Percentiles rank a stretch among this genome's conserved stretches.
Conservation (phyloP, 345 rosid genomes). For the Isatis tinctoria region DNA sequence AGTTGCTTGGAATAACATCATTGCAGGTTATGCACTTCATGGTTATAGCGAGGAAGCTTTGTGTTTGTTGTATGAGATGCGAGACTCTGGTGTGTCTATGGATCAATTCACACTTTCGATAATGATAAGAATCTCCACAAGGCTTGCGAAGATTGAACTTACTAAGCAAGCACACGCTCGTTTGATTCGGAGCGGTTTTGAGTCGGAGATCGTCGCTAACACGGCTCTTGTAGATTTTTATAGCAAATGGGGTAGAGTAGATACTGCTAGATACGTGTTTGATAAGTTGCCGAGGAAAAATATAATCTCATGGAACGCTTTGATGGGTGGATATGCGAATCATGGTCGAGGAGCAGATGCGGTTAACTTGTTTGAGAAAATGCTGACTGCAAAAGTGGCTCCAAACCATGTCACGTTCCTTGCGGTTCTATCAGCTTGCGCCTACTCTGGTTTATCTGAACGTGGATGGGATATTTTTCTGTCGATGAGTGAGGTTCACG, state of each 20-base stretch:
- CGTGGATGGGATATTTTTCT: slow-evolving; percentile 73
- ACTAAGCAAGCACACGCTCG: slow-evolving; percentile 86
- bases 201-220: slow-evolving; percentile 64
- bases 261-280: slow-evolving; percentile 67
- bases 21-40: slow-evolving; percentile 76
- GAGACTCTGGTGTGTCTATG: slow-evolving; percentile 56
- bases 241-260: slow-evolving; percentile 92
- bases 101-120: slow-evolving; percentile 85
- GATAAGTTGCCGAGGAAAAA: slow-evolving; percentile 65
- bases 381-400: slow-evolving; percentile 46
- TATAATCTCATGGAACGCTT: slow-evolving; percentile 78
- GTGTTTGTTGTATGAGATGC: slow-evolving; percentile 64
- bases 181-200: slow-evolving; percentile 63
- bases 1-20: slow-evolving; percentile 80
- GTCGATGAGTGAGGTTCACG: slow-evolving; percentile 60
- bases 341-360: slow-evolving; percentile 76
- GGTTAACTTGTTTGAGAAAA: slow-evolving; percentile 59
- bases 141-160: slow-evolving; percentile 65
- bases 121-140: slow-evolving; percentile 55
- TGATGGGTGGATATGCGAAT: slow-evolving; percentile 78
- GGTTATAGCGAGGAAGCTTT: slow-evolving; percentile 80
- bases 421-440: slow-evolving; percentile 72
- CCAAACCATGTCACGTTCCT: slow-evolving; percentile 85
- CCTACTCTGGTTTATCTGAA: slow-evolving; percentile 62
- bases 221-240: slow-evolving; percentile 86